Percentiles rank a stretch among this genome's conserved stretches.
These are phyloP conservation scores for Casuarina equisetifolia DNA, from an alignment of 306 rosid species.

Conservation along the genomic window DNA sequence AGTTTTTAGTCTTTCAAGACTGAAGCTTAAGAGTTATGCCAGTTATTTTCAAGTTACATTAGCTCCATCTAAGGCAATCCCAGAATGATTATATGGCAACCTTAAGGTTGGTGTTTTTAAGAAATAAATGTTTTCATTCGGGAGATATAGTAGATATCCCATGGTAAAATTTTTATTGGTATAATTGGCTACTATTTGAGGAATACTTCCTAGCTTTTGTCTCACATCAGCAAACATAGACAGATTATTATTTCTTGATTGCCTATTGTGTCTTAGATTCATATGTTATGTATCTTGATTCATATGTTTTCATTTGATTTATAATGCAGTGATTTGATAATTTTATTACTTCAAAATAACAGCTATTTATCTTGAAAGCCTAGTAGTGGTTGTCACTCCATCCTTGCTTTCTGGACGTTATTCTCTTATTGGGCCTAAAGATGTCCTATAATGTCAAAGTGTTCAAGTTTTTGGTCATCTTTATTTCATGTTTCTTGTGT, in stretches of 20 bases:
- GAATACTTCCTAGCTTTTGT: background rate
- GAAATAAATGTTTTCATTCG: constrained; percentile 44
- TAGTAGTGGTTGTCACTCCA: background rate
- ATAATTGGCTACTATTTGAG: background rate
- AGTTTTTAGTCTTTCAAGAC: constrained; percentile 20
- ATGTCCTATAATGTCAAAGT: constrained; percentile 43
- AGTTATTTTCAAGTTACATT: constrained; percentile 27
- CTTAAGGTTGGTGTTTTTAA: constrained; percentile 33
- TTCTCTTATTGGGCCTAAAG: constrained; percentile 1
- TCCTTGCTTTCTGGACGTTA: constrained; percentile 7
- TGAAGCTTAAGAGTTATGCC: too few relatives aligned
- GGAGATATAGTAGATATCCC: constrained; percentile 37
- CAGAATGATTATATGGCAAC: constrained; percentile 53
- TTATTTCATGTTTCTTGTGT: constrained; percentile 14
- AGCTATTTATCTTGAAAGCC: too few relatives aligned
- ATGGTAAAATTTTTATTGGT: constrained; percentile 49
- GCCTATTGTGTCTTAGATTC: background rate
- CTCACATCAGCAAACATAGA: too few relatives aligned
- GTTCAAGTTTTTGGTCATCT: constrained; percentile 1
- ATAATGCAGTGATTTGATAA: too few relatives aligned
- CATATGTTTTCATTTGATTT: background rate
- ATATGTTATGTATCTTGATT: background rate
- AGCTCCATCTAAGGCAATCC: constrained; percentile 55
- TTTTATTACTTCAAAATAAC: too few relatives aligned
- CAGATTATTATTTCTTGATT: too few relatives aligned